Evolutionary conservation across 768 basidiomycete species (phyloP).

Genomic region (Pholiota molesta): DNA sequence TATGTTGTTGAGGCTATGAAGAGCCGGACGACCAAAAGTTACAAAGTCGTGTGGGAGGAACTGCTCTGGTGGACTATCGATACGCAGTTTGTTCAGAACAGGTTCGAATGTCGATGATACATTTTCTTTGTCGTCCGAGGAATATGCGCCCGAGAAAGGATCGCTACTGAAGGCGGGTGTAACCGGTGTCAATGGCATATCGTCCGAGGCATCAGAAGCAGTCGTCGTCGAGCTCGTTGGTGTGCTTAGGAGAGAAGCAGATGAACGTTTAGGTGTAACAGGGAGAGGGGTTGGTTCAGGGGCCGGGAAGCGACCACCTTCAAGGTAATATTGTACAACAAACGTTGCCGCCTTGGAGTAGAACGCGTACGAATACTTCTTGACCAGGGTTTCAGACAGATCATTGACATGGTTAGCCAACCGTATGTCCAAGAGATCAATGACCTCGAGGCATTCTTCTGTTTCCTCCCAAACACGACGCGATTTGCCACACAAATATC

Average conservation of each 20-base stretch:
- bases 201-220: constrained; percentile 76
- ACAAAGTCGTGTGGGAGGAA: constrained; percentile 84
- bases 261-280: constrained; percentile 64
- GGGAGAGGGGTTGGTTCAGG: constrained; percentile 55
- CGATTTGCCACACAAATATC: constrained; percentile 82
- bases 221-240: constrained; percentile 77
- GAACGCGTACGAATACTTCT: constrained; percentile 97
- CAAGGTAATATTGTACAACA: constrained; percentile 92
- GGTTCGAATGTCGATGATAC: constrained; percentile 71
- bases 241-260: constrained; percentile 63
- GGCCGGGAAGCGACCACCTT: constrained; percentile 75
- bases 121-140: constrained; percentile 85
- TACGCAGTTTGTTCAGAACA: constrained; percentile 68
- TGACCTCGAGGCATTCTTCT: constrained; percentile 80
- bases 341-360: constrained; percentile 95
- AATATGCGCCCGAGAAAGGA: constrained; percentile 47
- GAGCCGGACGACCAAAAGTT: constrained; percentile 73
- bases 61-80: constrained; percentile 73
- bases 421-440: constrained; percentile 83
- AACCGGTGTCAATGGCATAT: constrained; percentile 82
- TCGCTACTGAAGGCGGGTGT: constrained; percentile 71
- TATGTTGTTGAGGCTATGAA: constrained; percentile 78
- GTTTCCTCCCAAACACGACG: constrained; percentile 85
- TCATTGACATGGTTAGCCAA: constrained; percentile 89
- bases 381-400: constrained; percentile 93